phyloP scores from a whole-genome alignment of 306 rosid species.

The Chamaecrista fasciculata region DNA sequence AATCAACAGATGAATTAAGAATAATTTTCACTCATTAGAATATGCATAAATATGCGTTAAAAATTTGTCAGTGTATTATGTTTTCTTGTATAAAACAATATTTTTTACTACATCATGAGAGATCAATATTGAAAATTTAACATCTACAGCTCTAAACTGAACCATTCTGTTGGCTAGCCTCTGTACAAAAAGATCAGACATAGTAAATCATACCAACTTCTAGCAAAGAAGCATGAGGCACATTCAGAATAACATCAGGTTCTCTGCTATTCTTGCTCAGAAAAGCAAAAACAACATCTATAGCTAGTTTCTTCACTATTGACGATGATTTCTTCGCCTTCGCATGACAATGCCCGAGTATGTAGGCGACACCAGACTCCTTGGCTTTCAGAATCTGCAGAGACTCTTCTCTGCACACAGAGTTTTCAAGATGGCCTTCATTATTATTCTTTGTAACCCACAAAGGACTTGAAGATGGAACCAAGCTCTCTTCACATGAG shows the following conservation, averaged over 20 bases:
- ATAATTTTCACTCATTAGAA: not conserved
- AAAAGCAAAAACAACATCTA: slow-evolving; percentile 59
- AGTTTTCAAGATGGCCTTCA: slow-evolving; percentile 19
- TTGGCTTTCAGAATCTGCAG: slow-evolving; percentile 57
- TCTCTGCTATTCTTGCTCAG: slow-evolving; percentile 68
- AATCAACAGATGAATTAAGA: too few species aligned
- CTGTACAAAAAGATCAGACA: slow-evolving; percentile 41
- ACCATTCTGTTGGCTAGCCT: slow-evolving; percentile 18
- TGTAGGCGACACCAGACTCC: slow-evolving; percentile 74
- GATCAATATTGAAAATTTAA: slow-evolving; percentile 25
- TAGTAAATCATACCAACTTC: slow-evolving; percentile 85
- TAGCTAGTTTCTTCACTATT: slow-evolving; percentile 58
- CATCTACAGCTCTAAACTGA: slow-evolving; percentile 16
- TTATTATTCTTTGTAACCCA: slow-evolving; percentile 18
- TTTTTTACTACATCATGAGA: slow-evolving; percentile 27
- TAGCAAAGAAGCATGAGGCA: slow-evolving; percentile 64
- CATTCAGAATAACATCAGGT: slow-evolving; percentile 57
- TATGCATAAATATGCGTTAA: not conserved
- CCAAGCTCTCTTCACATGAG: slow-evolving; percentile 27
- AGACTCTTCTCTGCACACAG: slow-evolving; percentile 44
- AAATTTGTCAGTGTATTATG: not conserved
- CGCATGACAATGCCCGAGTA: slow-evolving; percentile 70
- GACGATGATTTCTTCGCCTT: slow-evolving; percentile 73
- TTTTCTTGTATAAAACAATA: slow-evolving; percentile 26
- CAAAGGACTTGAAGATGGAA: slow-evolving; percentile 29